A percentile compares a stretch with the other conserved stretches of the same genome.
Evolutionary conservation across 1,139 yeast genomes (phyloP).

Genomic region (Blastobotrys buckinghamii): DNA sequence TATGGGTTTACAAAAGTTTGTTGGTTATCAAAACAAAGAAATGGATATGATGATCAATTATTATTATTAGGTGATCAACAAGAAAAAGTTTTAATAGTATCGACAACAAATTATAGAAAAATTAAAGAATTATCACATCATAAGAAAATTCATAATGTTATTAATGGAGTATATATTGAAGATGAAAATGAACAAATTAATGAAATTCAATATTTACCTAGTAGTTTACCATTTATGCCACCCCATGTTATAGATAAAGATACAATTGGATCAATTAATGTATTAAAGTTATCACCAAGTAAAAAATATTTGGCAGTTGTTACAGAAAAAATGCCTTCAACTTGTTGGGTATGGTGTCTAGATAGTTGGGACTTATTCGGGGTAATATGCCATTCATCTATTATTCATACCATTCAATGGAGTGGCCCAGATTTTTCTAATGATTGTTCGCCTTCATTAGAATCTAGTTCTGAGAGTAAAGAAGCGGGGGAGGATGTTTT

Average conservation of each 20-base stretch:
- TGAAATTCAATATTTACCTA: slow-evolving; percentile 10
- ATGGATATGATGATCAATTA: slow-evolving; percentile 14
- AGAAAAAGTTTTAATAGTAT: slow-evolving; percentile 19
- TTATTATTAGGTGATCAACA: slow-evolving; percentile 23
- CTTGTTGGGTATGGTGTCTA: slow-evolving; percentile 24
- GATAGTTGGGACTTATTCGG: slow-evolving; percentile 11
- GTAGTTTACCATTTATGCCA: slow-evolving; percentile 13
- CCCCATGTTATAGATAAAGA: slow-evolving; percentile 1
- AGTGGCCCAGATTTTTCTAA: too few relatives aligned
- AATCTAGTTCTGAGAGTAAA: too few relatives aligned
- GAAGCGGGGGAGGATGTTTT: slow-evolving; percentile 7
- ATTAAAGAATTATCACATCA: slow-evolving; percentile 18
- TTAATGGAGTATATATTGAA: slow-evolving; percentile 22
- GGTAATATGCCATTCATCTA: slow-evolving; percentile 18
- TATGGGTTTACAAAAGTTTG: background rate
- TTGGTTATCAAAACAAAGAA: slow-evolving; percentile 11
- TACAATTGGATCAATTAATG: slow-evolving; percentile 5
- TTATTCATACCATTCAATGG: slow-evolving; percentile 18
- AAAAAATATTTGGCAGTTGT: slow-evolving; percentile 17
- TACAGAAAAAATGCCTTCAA: slow-evolving; percentile 18
- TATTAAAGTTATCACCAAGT: slow-evolving; percentile 15
- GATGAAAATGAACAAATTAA: slow-evolving; percentile 10
- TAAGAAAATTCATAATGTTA: background rate
- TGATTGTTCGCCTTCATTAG: too few relatives aligned
- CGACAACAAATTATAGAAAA: slow-evolving; percentile 17